phyloP scores from a whole-genome alignment of 1,284 basidiomycete genomes.

The Cryptococcus deneoformans region DNA sequence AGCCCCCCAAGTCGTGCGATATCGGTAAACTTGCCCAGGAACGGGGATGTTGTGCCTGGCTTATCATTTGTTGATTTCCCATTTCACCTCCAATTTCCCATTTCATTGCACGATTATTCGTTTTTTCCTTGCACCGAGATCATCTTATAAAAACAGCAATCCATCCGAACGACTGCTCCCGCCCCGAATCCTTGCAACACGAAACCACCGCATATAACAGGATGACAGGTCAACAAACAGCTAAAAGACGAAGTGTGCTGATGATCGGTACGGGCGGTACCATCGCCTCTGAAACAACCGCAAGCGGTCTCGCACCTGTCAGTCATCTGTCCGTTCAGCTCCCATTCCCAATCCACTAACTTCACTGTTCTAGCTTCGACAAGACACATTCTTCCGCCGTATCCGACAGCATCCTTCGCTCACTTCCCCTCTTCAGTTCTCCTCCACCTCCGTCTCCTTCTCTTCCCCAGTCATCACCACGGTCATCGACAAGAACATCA shows the following conservation, averaged over 20 bases:
- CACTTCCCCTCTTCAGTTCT: constrained; percentile 17
- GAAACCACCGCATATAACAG: neutral
- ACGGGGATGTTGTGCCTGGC: neutral
- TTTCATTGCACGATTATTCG: neutral
- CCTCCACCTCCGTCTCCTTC: constrained; percentile 10
- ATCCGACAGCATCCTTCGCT: constrained; percentile 43
- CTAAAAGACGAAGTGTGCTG: constrained; percentile 17
- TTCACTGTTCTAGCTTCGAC: constrained; percentile 26
- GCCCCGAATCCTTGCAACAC: neutral
- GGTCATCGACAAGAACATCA: constrained; percentile 23
- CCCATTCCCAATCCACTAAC: neutral
- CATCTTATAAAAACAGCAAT: neutral
- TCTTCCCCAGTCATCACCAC: constrained; percentile 21
- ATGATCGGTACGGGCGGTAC: constrained; percentile 46
- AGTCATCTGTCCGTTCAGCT: constrained; percentile 2
- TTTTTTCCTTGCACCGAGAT: neutral
- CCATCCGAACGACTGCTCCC: neutral
- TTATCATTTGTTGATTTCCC: constrained; percentile 7
- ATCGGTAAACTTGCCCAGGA: too few species aligned
- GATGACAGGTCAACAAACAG: neutral
- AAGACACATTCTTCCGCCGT: constrained; percentile 42
- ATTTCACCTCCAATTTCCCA: constrained; percentile 7
- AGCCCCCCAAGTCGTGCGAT: too few species aligned
- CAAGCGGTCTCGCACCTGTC: constrained; percentile 37
- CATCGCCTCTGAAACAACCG: constrained; percentile 41